A percentile compares a stretch with the other conserved stretches of the same genome.
Conservation (phyloP, 2,329 filamentous ascomycete species). For the Colletotrichum sp. region DNA sequence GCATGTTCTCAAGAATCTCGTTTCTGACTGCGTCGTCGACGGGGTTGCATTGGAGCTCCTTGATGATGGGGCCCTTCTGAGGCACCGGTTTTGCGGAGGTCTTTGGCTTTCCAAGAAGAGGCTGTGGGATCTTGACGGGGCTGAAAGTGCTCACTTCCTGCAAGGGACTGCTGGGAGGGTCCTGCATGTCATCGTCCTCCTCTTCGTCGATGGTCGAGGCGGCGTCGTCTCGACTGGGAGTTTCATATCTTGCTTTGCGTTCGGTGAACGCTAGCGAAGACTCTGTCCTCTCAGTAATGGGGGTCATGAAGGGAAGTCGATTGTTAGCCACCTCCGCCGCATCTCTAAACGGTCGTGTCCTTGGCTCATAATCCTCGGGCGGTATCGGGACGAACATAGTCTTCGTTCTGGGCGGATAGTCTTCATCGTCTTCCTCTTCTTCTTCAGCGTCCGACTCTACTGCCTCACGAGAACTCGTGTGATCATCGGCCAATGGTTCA, state of each 20-base stretch:
- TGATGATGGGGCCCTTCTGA: conserved; percentile 75
- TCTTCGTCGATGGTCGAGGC: conserved; percentile 30
- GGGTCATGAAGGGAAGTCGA: conserved; percentile 96
- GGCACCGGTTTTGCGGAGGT: conserved; percentile 45
- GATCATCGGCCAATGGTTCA: conserved; percentile 29
- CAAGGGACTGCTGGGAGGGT: conserved; percentile 75
- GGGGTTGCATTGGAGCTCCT: conserved; percentile 86
- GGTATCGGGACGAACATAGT: conserved; percentile 79
- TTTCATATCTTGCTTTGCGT: conserved; percentile 21
- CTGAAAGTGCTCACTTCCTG: conserved; percentile 63
- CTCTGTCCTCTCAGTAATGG: conserved; percentile 95
- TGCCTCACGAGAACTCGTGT: conserved; percentile 27
- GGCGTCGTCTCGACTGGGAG: conserved; percentile 29
- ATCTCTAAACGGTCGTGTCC: conserved; percentile 81
- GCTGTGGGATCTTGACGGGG: conserved; percentile 55
- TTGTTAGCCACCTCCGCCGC: conserved; percentile 83
- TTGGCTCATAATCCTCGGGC: conserved; percentile 85
- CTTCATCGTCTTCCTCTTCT: conserved; percentile 33
- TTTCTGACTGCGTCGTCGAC: conserved; percentile 78
- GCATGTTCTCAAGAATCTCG: conserved; percentile 75
- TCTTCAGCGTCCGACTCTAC: conserved; percentile 30
- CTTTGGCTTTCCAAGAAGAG: conserved; percentile 52
- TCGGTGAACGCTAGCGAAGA: conserved; percentile 67
- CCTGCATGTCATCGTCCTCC: conserved; percentile 33
- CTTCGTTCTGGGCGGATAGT: conserved; percentile 58